Evolutionary conservation across 495 filamentous ascomycete genomes (phyloP).

Genomic region (Aspergillus bertholletiae): DNA sequence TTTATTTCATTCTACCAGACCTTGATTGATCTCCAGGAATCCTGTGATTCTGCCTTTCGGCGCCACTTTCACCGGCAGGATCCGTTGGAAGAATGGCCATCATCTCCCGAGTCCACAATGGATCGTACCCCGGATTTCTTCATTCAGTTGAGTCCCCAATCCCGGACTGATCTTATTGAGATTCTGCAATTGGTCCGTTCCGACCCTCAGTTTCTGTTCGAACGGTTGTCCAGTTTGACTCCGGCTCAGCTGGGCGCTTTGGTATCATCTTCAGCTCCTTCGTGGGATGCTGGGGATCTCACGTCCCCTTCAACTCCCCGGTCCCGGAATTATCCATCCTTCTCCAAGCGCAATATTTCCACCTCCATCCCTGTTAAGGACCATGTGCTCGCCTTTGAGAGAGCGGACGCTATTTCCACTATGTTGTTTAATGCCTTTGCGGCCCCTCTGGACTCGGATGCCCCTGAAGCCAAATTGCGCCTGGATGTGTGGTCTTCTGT

Average conservation of each 20-base stretch:
- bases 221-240: constrained; percentile 68
- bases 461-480: constrained; percentile 73
- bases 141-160: constrained; percentile 70
- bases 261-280: constrained; percentile 69
- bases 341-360: constrained; percentile 55
- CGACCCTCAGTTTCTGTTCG: constrained; percentile 82
- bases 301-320: constrained; percentile 72
- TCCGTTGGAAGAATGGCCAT: constrained; percentile 36
- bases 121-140: constrained; percentile 65
- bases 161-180: constrained; percentile 68
- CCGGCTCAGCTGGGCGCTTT: constrained; percentile 70
- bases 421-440: constrained; percentile 88
- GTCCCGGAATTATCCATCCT: constrained; percentile 48
- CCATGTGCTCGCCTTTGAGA: constrained; percentile 64
- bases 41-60: constrained; percentile 64
- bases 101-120: constrained; percentile 25
- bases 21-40: constrained; percentile 81
- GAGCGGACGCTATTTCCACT: constrained; percentile 80
- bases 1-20: constrained; percentile 87
- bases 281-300: constrained; percentile 75
- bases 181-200: constrained; percentile 81
- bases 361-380: constrained; percentile 49
- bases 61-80: constrained; percentile 38
- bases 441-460: constrained; percentile 61
- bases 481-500: constrained; percentile 83